Base-by-base conservation (phyloP, 2,329 filamentous ascomycete genomes). In the Fusarium verticillioides region DNA sequence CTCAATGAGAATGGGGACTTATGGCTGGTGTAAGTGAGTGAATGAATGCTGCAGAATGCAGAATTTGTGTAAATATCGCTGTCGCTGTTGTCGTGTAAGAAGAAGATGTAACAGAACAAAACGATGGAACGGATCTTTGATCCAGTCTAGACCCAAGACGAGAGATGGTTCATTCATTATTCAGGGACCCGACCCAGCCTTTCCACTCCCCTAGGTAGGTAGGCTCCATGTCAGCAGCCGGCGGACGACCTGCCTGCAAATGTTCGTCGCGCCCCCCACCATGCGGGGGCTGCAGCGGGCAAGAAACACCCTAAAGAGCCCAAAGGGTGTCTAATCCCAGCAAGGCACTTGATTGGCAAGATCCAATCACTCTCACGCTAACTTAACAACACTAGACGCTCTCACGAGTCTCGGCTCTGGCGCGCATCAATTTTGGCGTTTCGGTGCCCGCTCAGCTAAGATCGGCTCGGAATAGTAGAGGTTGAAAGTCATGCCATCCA, bases 301-400 rank as follows among this genome's bases (percentile, higher is more conserved):
- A 73, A 28, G 52, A 67, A 66, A 58, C 57, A 47, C 60, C 54
- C 54, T 58, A 58, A 34, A 49, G 54, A 58, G 54, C 30, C 54
- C 52, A 66, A 59, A 65, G 42, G 56, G 53, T 69, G 39, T 58
- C 70, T 70, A 73, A 70, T 63, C 70, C 70, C 54, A 73, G 70
- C 43, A 46, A 39, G 70, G 61, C 57, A 73, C 66, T 60, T 73
- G 53, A 42, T 60, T 70, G 30, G 66, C 70, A 71, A 66, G 56
- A 57, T 30, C 30, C 30, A 30, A 30, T 73, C 70, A 66, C 28
- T 73, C 39, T 28, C 40, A 59, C 63, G 43, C 66, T 66, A 70
- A 37, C 36, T 36, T 36, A 19, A 46, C 30, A 54, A 61, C 60
- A 34, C 13, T 15, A 63, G 40, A 39, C 59, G 57, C 56, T 57